A percentile compares a stretch with the other conserved stretches of the same genome.
These are phyloP conservation scores for Sphagnum tenellum DNA, from an alignment of 225 moss, liverwort and hornwort species.

Conservation along the genomic window DNA sequence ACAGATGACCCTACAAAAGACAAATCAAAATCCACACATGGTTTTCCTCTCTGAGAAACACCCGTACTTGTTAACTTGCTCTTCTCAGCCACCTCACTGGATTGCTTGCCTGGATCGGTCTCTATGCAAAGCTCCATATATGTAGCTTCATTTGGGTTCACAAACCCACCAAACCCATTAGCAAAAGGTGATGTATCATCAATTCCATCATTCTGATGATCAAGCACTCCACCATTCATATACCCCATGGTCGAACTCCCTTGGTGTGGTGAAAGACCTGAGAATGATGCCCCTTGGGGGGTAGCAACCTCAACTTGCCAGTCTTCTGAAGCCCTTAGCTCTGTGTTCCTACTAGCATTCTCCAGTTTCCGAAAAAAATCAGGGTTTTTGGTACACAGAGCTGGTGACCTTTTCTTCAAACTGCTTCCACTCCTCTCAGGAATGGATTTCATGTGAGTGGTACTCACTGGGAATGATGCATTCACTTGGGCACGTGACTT, in stretches of 20 bases:
- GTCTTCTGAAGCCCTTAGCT: slow-evolving; percentile 34
- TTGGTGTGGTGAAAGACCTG: slow-evolving; percentile 12
- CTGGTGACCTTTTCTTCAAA: slow-evolving; percentile 28
- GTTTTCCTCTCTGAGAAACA: too few relatives aligned
- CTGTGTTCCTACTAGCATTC: slow-evolving; percentile 9
- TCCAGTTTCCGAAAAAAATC: slow-evolving; percentile 66
- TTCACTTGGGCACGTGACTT: slow-evolving; percentile 15
- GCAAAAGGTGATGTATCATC: slow-evolving; percentile 12
- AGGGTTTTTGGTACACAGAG: slow-evolving; percentile 49
- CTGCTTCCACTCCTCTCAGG: slow-evolving; percentile 23
- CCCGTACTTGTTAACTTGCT: slow-evolving; percentile 17
- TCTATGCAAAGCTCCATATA: slow-evolving; percentile 4
- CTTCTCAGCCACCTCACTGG: slow-evolving; percentile 8
- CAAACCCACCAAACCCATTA: slow-evolving; percentile 11
- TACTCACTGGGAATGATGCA: slow-evolving; percentile 14
- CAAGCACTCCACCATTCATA: slow-evolving; percentile 28
- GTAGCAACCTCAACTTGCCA: slow-evolving; percentile 58
- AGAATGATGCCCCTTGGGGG: slow-evolving; percentile 12
- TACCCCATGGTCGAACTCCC: slow-evolving; percentile 19
- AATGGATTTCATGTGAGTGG: slow-evolving; percentile 5
- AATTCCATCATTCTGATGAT: slow-evolving; percentile 11
- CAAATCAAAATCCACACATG: too few relatives aligned
- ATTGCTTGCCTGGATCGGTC: slow-evolving; percentile 1
- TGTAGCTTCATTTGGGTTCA: slow-evolving; percentile 18
- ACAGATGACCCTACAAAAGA: too few relatives aligned